Evolutionary conservation across 2,329 filamentous ascomycete genomes (phyloP), one percentile per base, ranked within the genome.

Genomic region (Metarhizium rileyi): DNA sequence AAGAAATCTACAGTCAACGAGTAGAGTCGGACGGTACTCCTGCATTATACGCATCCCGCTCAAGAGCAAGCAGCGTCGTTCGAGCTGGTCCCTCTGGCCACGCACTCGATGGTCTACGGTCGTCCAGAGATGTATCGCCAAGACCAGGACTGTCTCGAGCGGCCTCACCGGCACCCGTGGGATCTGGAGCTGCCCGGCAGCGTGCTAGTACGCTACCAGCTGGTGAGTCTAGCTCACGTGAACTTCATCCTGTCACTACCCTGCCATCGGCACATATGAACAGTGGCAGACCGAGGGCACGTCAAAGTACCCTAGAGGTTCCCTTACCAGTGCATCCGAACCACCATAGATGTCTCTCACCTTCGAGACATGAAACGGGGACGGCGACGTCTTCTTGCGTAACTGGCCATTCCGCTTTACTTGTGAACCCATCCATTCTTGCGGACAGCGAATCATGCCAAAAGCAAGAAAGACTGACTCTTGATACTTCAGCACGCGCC

Each of bases 41-140:
- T 5, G 49, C 61, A 23, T 59, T 59, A 27, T 49, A 51, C 27
- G 50, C 49, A 3, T 52, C 47, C 2, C 55, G 49, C 14, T 69
- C 72, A 4, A 63, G 70, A 53, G 60, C 64, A 0, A 59, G 63
- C 35, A 74, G 71, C 48, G 68, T 70, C 44, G 59, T 44, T n/a
- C 50, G 44, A 23, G 47, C 27, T n/a, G 20, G 44, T 20, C 36
- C 48, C 8, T 50, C 51, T 2, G 46, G 26, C 2, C 48, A 43
- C 23, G 52, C 22, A 12, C 42, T 50, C 18, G 52, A 52, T 18
- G 30, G 41, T 36, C 22, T 46, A 14, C 10, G 25, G 10, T 28
- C 33, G 7, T 46, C 45, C 14, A 43, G 52, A 47, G 50, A 47
- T 12, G 6, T n/a, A 44, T 52, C 52, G 27, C 44, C 52, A 30